Evolutionary conservation across 768 basidiomycete species (phyloP).

Genomic region (Mycena rebaudengoi): DNA sequence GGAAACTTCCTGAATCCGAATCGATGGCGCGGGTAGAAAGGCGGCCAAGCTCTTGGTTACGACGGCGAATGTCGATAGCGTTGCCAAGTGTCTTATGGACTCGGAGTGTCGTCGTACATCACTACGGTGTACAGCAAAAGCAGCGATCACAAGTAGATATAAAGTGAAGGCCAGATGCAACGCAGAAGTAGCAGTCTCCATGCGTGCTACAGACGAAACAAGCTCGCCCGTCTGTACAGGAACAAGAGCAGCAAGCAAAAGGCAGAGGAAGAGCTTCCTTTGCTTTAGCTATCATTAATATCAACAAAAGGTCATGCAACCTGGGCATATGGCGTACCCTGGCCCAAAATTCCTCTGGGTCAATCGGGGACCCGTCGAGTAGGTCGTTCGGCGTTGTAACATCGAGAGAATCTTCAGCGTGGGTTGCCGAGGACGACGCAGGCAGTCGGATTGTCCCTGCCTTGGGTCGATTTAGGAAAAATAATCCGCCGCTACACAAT

Average conservation of each 20-base stretch:
- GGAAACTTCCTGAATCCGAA: slow-evolving; percentile 34
- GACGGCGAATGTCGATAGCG: slow-evolving; percentile 59
- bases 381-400: slow-evolving; percentile 76
- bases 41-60: slow-evolving; percentile 54
- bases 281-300: slow-evolving; percentile 57
- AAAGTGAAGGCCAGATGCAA: slow-evolving; percentile 64
- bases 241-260: slow-evolving; percentile 55
- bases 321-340: slow-evolving; percentile 45
- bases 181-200: slow-evolving; percentile 46
- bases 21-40: slow-evolving; percentile 62
- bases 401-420: slow-evolving; percentile 66
- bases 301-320: background rate
- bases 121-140: slow-evolving; percentile 59
- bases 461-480: slow-evolving; percentile 48
- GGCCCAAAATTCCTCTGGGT: slow-evolving; percentile 69
- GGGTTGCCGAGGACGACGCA: slow-evolving; percentile 34
- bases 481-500: slow-evolving; percentile 52
- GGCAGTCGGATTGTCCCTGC: slow-evolving; percentile 65
- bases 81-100: slow-evolving; percentile 68
- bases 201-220: slow-evolving; percentile 57
- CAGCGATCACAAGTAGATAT: slow-evolving; percentile 66
- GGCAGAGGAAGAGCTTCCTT: slow-evolving; percentile 61
- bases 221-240: slow-evolving; percentile 61
- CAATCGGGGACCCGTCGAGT: slow-evolving; percentile 70
- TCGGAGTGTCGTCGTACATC: slow-evolving; percentile 51